Conservation (phyloP, 169 alveolate genomes). For the Miamiensis avidus region DNA sequence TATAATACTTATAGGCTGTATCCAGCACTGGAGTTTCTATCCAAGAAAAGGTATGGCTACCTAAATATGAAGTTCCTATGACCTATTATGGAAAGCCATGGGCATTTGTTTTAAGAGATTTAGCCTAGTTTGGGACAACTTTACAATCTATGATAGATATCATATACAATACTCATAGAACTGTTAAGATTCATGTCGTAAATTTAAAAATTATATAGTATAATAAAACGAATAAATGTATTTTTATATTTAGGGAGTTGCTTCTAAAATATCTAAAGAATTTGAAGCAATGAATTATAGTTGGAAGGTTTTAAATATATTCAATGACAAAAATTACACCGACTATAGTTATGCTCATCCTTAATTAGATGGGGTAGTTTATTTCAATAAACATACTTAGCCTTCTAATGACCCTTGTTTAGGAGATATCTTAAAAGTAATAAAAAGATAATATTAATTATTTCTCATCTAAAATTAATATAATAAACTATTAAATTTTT, state of each 20-base stretch:
- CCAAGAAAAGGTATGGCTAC: neutral
- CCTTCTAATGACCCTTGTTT: neutral
- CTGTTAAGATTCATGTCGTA: neutral
- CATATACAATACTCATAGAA: neutral
- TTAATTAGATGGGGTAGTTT: neutral
- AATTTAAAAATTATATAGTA: too few species aligned
- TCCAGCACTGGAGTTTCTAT: too few species aligned
- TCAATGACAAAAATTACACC: neutral
- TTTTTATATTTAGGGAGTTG: too few species aligned
- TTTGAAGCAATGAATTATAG: neutral
- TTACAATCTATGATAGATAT: neutral
- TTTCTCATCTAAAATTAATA: too few species aligned
- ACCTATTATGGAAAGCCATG: constrained; percentile 17
- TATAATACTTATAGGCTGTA: too few species aligned
- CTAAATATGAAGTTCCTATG: neutral
- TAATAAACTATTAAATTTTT: too few species aligned
- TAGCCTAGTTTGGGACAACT: neutral
- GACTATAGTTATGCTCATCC: neutral
- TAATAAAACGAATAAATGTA: too few species aligned
- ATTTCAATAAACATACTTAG: too few species aligned
- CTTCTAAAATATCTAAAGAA: neutral
- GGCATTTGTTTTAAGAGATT: constrained; percentile 15
- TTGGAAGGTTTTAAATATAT: neutral
- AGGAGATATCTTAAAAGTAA: neutral
- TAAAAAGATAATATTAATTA: too few species aligned